phyloP scores from a whole-genome alignment of 805 yeast genomes.

The Candida dajiaensis region DNA sequence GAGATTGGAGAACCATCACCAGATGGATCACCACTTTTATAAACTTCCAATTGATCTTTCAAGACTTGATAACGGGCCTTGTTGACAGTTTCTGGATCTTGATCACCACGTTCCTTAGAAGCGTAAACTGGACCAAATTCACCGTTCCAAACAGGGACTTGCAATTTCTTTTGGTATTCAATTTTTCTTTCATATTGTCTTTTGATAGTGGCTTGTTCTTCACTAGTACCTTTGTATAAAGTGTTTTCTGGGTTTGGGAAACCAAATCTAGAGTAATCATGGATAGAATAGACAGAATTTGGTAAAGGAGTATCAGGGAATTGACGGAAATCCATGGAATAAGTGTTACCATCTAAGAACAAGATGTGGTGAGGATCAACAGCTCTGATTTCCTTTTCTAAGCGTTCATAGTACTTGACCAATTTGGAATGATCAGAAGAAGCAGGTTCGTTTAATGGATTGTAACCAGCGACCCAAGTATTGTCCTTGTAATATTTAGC shows the following conservation, averaged over 20 bases:
- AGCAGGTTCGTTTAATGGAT: slow-evolving; percentile 50
- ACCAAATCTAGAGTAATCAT: slow-evolving; percentile 40
- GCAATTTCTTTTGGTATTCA: slow-evolving; percentile 33
- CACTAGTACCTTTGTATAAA: slow-evolving; percentile 30
- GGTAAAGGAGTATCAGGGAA: slow-evolving; percentile 35
- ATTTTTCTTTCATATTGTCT: slow-evolving; percentile 38
- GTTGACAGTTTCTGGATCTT: slow-evolving; percentile 32
- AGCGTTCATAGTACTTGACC: slow-evolving; percentile 31
- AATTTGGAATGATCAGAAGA: slow-evolving; percentile 37
- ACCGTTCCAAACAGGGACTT: slow-evolving; percentile 50
- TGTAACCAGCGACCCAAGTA: slow-evolving; percentile 47
- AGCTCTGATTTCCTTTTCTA: slow-evolving; percentile 34
- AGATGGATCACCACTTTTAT: slow-evolving; percentile 41
- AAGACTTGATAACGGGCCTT: slow-evolving; percentile 35
- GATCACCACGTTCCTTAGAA: slow-evolving; percentile 37
- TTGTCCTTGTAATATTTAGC: slow-evolving; percentile 42
- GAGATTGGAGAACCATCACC: slow-evolving; percentile 39
- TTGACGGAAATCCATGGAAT: slow-evolving; percentile 43
- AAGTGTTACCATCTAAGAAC: slow-evolving; percentile 45
- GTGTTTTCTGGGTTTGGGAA: slow-evolving; percentile 35
- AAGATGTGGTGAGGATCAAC: slow-evolving; percentile 45
- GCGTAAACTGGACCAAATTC: slow-evolving; percentile 49
- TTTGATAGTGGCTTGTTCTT: slow-evolving; percentile 30
- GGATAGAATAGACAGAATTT: slow-evolving; percentile 43
- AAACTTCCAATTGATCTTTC: slow-evolving; percentile 39